A percentile compares a stretch with the other conserved stretches of the same genome.
These are phyloP conservation scores for Paecilomyces variotii DNA, from an alignment of 2,329 filamentous ascomycete species.

Conservation along the genomic window DNA sequence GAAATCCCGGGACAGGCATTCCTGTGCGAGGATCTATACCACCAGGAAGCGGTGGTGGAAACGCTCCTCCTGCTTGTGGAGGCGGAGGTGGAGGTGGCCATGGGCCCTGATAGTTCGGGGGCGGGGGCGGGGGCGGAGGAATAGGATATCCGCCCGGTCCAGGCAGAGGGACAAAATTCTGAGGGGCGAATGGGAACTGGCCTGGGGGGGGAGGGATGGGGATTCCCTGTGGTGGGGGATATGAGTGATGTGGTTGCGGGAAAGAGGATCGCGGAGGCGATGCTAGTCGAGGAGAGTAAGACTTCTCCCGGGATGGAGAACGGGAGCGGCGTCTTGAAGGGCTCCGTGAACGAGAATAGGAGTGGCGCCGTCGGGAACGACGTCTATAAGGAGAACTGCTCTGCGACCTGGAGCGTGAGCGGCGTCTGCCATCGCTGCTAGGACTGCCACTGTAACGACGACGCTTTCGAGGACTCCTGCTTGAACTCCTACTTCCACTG, in stretches of 20 bases:
- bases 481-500: constrained; percentile 29
- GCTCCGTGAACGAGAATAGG: constrained; percentile 20
- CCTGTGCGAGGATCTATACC: constrained; percentile 8
- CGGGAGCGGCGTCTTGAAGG: constrained; percentile 19
- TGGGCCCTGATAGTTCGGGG: constrained; percentile 24
- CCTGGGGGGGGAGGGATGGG: constrained; percentile 3
- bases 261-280: constrained; percentile 11
- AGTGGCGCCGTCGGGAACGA: constrained; percentile 11
- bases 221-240: constrained; percentile 6
- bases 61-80: constrained; percentile 12
- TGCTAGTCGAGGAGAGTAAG: constrained; percentile 25
- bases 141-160: constrained; percentile 6
- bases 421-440: constrained; percentile 21
- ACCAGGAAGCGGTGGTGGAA: background rate
- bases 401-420: constrained; percentile 19
- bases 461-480: constrained; percentile 34
- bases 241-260: constrained; percentile 8
- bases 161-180: constrained; percentile 6
- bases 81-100: constrained; percentile 30
- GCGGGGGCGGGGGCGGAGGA: constrained; percentile 24
- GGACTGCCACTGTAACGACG: constrained; percentile 33
- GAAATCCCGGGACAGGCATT: constrained; percentile 12
- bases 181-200: constrained; percentile 1
- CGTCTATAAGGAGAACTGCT: constrained; percentile 21
- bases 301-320: constrained; percentile 18